Evolutionary conservation across 768 basidiomycete genomes (phyloP), one percentile per base, ranked within the genome.

Genomic region (Thelephora aurantiotincta): DNA sequence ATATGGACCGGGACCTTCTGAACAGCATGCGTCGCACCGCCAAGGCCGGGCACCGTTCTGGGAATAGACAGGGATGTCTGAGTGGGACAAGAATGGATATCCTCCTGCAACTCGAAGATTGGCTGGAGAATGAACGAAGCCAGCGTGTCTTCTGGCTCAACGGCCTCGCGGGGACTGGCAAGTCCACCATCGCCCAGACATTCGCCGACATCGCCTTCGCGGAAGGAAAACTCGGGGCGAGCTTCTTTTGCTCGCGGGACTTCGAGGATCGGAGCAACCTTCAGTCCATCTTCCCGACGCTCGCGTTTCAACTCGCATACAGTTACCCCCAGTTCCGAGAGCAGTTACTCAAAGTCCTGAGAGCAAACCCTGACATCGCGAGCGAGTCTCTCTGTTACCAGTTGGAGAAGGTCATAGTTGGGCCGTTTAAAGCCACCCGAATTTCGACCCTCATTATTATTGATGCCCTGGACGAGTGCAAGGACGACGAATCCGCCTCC

Each of bases 381-480:
- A 4, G 20, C 3, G 37, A 38, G 20, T 38, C 37, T n/a, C 20
- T n/a, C n/a, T 38, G n/a, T 20, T 16, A 4, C 20, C 51, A 54
- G 45, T 22, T 50, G 11, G 38, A 54, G 30, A 41, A 45, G 9
- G 44, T 51, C 13, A 45, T 53, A 12, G 42, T 51, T 6, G 47
- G 51, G 13, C 52, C 52, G 3, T 35, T 53, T 5, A 38, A 38
- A 20, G 6, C n/a, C n/a, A 38, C 37, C 20, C n/a, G 11, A 3
- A 16, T 38, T 16, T 6, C 5, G 37, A 38, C 37, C 20, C 43
- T 44, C 13, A 22, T 55, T 26, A 34, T 55, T 13, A 49, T 55
- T 3, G 54, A 55, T 44, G 54, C 54, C 11, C 34, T 55, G 4
- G 54, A 55, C 34, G 54, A 55, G 45, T 55, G 54, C 44, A 30